A percentile compares a stretch with the other conserved stretches of the same genome.
Evolutionary conservation across 2,329 filamentous ascomycete genomes (phyloP).

Genomic region (Clonostachys sp.): DNA sequence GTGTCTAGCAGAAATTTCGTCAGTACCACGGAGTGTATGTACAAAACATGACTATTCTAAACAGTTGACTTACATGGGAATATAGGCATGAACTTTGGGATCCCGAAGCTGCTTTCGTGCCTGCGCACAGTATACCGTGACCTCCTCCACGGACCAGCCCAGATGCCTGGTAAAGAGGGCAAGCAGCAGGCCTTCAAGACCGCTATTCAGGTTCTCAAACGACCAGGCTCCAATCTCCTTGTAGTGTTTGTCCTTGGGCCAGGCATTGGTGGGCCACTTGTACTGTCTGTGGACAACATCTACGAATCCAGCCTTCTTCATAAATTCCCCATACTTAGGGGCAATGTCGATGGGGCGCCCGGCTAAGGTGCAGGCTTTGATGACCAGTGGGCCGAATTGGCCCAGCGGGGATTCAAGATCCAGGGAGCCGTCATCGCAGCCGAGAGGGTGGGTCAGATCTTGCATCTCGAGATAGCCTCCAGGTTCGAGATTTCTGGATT

Average conservation of each 20-base stretch:
- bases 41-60: too few relatives aligned
- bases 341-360: conserved; percentile 7
- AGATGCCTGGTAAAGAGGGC: conserved; percentile 28
- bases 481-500: conserved; percentile 34
- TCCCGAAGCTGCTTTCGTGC: conserved; percentile 26
- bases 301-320: conserved; percentile 11
- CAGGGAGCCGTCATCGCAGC: conserved; percentile 16
- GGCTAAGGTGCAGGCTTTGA: conserved; percentile 14
- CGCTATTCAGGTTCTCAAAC: conserved; percentile 23
- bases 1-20: too few relatives aligned
- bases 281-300: conserved; percentile 8
- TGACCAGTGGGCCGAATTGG: conserved; percentile 9
- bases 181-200: conserved; percentile 26
- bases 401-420: conserved; percentile 7
- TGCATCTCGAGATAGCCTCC: conserved; percentile 52
- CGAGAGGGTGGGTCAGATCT: conserved; percentile 30
- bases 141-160: conserved; percentile 24
- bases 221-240: conserved; percentile 43
- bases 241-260: conserved; percentile 43
- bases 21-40: too few relatives aligned
- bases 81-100: conserved; percentile 26
- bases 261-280: conserved; percentile 42
- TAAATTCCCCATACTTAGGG: not conserved
- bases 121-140: conserved; percentile 22
- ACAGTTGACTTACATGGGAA: conserved; percentile 24